Percentiles rank a stretch among this genome's conserved stretches.
These are phyloP conservation scores for Fraxinus dipetala DNA, from an alignment of 305 asterid species.

Conservation along the genomic window DNA sequence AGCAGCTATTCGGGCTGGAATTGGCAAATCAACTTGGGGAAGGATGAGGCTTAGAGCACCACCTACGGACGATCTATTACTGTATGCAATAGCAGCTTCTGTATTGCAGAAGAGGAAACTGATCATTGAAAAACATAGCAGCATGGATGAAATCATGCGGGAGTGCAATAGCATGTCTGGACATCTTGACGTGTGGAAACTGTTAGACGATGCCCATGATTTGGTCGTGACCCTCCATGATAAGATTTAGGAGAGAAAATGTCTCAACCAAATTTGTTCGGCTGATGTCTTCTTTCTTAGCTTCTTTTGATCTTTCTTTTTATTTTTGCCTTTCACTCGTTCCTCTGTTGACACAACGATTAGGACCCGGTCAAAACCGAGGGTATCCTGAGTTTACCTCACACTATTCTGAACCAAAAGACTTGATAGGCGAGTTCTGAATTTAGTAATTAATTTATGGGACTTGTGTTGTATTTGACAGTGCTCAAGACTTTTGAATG, in stretches of 20 bases:
- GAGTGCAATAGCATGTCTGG: slow-evolving; percentile 81
- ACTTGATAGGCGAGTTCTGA: slow-evolving; percentile 21
- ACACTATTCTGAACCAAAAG: slow-evolving; percentile 11
- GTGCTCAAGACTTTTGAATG: slow-evolving; percentile 42
- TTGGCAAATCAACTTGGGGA: slow-evolving; percentile 54
- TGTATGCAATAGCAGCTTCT: slow-evolving; percentile 54
- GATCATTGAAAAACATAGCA: slow-evolving; percentile 54
- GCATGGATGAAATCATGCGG: slow-evolving; percentile 61
- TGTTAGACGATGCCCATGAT: slow-evolving; percentile 73
- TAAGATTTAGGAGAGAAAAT: slow-evolving; percentile 39
- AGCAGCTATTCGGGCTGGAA: slow-evolving; percentile 71
- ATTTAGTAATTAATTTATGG: slow-evolving; percentile 21
- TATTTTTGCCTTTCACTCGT: not conserved
- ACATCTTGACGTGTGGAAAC: slow-evolving; percentile 68
- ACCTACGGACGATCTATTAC: slow-evolving; percentile 59
- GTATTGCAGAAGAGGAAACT: slow-evolving; percentile 48
- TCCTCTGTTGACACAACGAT: not conserved
- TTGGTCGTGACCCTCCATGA: slow-evolving; percentile 70
- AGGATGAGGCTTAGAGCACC: slow-evolving; percentile 63
- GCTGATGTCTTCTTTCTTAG: not conserved
- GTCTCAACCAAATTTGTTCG: not conserved
- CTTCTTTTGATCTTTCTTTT: not conserved
- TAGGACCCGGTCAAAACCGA: not conserved
- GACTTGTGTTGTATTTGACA: slow-evolving; percentile 37
- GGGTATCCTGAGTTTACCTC: slow-evolving; percentile 10